These are phyloP conservation scores for Coemansia umbellata DNA, from an alignment of 192 early-diverging fungal genomes.

Conservation along the genomic window DNA sequence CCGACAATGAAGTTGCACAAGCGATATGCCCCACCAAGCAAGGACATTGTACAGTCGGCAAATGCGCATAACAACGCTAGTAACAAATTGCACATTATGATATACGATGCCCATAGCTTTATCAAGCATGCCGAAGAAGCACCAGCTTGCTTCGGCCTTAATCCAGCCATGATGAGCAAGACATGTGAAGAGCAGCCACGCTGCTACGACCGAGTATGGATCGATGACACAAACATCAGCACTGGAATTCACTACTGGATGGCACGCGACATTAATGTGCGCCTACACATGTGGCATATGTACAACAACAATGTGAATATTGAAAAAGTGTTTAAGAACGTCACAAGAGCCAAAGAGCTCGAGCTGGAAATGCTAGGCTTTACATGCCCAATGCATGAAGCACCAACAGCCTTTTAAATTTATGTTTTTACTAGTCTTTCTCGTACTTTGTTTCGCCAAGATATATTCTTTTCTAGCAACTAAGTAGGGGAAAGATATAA, in stretches of 20 bases:
- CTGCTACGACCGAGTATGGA: slow-evolving; percentile 48
- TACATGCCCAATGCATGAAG: slow-evolving; percentile 40
- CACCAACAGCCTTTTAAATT: slow-evolving; percentile 22
- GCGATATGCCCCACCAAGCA: not conserved
- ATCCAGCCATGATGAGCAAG: slow-evolving; percentile 18
- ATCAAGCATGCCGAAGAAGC: slow-evolving; percentile 42
- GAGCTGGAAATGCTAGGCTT: slow-evolving; percentile 49
- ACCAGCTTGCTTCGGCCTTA: slow-evolving; percentile 34
- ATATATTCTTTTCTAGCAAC: not conserved
- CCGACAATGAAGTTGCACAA: slow-evolving; percentile 12
- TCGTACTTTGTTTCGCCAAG: not conserved
- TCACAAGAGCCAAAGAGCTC: slow-evolving; percentile 26
- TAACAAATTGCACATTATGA: slow-evolving; percentile 37
- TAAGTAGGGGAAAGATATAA: no score
- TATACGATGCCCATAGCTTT: slow-evolving; percentile 48
- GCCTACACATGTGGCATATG: slow-evolving; percentile 46
- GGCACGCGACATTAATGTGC: slow-evolving; percentile 40
- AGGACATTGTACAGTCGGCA: not conserved
- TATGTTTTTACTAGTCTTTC: slow-evolving; percentile 1
- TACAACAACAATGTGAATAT: slow-evolving; percentile 11
- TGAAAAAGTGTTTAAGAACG: slow-evolving; percentile 26
- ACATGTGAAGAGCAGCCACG: slow-evolving; percentile 34
- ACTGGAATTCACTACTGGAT: slow-evolving; percentile 47
- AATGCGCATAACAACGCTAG: not conserved
- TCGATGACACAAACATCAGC: slow-evolving; percentile 42